Percentiles rank a stretch among this genome's conserved stretches.
Evolutionary conservation across 495 filamentous ascomycete genomes (phyloP).

Genomic region (Durotheca rogersii): DNA sequence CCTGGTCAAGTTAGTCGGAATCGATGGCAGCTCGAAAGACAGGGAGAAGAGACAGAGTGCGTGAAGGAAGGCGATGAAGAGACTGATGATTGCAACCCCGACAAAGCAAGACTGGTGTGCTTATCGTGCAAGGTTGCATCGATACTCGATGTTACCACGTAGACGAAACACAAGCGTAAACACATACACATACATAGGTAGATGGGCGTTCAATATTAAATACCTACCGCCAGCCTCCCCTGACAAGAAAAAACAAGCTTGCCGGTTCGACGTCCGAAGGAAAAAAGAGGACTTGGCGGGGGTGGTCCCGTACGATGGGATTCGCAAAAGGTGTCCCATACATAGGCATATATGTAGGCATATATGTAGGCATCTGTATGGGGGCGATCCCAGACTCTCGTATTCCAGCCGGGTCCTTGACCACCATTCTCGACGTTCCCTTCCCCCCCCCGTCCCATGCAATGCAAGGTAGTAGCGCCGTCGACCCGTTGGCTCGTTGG

Average conservation of each 20-base stretch:
- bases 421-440: background rate
- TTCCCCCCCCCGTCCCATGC: background rate
- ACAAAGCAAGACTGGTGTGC: constrained; percentile 11
- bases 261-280: too few relatives aligned
- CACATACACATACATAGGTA: too few relatives aligned
- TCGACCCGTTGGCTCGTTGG: constrained; percentile 1
- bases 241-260: too few relatives aligned
- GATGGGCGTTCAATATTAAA: too few relatives aligned
- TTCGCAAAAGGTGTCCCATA: background rate
- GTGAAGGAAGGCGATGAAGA: background rate
- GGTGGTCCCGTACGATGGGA: constrained; percentile 5
- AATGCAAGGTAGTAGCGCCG: background rate
- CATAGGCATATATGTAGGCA: background rate
- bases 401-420: constrained; percentile 13
- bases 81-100: constrained; percentile 10
- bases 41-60: constrained; percentile 3
- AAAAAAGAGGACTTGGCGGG: too few relatives aligned
- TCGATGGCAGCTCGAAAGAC: constrained; percentile 6
- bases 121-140: constrained; percentile 25
- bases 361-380: constrained; percentile 6
- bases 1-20: constrained; percentile 2
- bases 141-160: constrained; percentile 12
- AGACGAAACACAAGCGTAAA: too few relatives aligned
- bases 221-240: too few relatives aligned
- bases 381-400: constrained; percentile 13